Conservation (phyloP, 345 rosid genomes). For the Trapa incisa region DNA sequence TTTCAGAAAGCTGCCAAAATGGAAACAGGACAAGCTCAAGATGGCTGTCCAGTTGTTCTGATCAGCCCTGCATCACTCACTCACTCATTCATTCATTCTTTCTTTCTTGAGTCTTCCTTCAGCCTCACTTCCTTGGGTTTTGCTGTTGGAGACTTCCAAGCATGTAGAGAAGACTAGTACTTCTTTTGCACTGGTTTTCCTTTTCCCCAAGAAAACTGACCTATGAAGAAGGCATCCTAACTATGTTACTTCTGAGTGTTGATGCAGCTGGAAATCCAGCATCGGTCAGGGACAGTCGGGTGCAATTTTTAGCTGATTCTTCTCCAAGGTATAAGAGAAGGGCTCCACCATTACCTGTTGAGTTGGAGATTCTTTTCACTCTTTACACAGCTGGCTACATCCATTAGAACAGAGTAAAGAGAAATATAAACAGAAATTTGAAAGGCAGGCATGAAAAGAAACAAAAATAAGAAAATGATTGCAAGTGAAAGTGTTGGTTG, state of each 20-base stretch:
- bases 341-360: background rate
- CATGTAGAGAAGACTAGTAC: background rate
- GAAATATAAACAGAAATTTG: too few species aligned
- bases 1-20: constrained; percentile 79
- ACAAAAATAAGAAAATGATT: too few species aligned
- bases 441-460: too few species aligned
- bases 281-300: background rate
- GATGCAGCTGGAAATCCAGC: background rate
- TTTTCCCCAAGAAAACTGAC: background rate
- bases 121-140: background rate
- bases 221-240: background rate
- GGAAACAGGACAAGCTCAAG: constrained; percentile 98
- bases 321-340: too few species aligned
- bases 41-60: constrained; percentile 71
- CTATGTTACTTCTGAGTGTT: background rate
- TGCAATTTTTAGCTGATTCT: background rate
- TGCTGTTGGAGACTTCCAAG: background rate
- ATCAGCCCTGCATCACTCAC: constrained; percentile 5
- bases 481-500: too few species aligned
- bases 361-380: too few species aligned
- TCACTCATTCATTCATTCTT: background rate
- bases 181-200: background rate
- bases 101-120: background rate
- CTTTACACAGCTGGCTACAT: too few species aligned
- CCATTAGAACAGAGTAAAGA: too few species aligned